Evolutionary conservation across 768 basidiomycete species (phyloP), one percentile per base, ranked within the genome.

Genomic region (Rhodocollybia butyracea): DNA sequence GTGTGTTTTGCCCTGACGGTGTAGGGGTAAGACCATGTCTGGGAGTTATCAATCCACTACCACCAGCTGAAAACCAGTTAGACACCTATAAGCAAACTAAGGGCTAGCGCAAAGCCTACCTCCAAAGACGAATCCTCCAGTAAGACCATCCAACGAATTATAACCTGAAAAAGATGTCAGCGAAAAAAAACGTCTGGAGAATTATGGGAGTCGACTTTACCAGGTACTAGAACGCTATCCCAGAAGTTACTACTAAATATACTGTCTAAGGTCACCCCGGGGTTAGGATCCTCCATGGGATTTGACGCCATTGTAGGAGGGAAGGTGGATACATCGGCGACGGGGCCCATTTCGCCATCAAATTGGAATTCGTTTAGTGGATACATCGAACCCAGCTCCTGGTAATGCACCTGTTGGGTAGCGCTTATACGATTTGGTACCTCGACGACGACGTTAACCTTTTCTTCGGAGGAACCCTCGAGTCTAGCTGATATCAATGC

Each of bases 161-260:
- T 89, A 93, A 3, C 91, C 91, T 92, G 57, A 39, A 21, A 47
- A 32, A 29, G 2, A 24, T 24, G 10, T 31, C 30, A 31, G 31
- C 21, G 7, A n/a, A 11, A 15, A 17, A 48, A 29, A 31, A 48
- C 22, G 31, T 5, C 34, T 54, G 17, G 42, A 40, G 39, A n/a
- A n/a, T n/a, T n/a, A 27, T 51, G 57, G 38, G 24, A 22, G 17
- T 1, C 27, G 27, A 17, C 30, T 15, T 21, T 34, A 48, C 90
- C 91, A 59, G 91, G 91, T 24, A 94, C 86, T 32, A 94, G 80
- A 63, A 93, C 84, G 60, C 80, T 91, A 68, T 93, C 92, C 92
- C 91, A 94, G 68, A 94, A 94, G 39, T 83, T 84, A 56, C 76
- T 83, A 57, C 83, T 86, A 51, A 94, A 74, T 40, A 93, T 86